phyloP scores from a whole-genome alignment of 257 asterid species.

The Salvia rosmarinus region DNA sequence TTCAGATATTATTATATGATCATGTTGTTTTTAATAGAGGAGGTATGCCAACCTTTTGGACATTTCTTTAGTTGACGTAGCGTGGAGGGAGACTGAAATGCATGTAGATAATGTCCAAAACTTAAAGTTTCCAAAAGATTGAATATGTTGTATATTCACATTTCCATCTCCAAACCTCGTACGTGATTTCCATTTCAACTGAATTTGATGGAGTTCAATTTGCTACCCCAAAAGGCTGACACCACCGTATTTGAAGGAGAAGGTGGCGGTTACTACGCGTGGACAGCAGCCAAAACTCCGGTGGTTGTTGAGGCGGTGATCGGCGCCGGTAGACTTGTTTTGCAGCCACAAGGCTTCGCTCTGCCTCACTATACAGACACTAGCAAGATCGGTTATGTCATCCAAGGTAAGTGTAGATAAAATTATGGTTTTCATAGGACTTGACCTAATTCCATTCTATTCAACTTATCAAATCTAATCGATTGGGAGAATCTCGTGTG shows the following conservation, averaged over 20 bases:
- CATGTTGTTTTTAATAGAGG: no score
- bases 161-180: no score
- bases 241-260: conserved; percentile 40
- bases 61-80: no score
- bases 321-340: conserved; percentile 51
- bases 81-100: no score
- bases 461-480: no score
- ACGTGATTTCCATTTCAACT: neutral
- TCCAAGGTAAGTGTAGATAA: conserved; percentile 38
- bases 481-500: no score
- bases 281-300: conserved; percentile 43
- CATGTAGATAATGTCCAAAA: no score
- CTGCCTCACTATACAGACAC: conserved; percentile 51
- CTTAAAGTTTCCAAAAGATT: no score
- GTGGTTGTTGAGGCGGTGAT: conserved; percentile 29
- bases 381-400: conserved; percentile 48
- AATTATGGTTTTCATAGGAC: neutral
- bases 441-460: no score
- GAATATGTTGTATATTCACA: no score
- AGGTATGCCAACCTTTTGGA: no score
- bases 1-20: no score
- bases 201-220: conserved; percentile 36
- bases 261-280: conserved; percentile 49
- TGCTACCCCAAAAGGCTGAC: conserved; percentile 42
- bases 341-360: conserved; percentile 53